Conservation (phyloP, 306 rosid species). For the Fragaria nilgerrensis region DNA sequence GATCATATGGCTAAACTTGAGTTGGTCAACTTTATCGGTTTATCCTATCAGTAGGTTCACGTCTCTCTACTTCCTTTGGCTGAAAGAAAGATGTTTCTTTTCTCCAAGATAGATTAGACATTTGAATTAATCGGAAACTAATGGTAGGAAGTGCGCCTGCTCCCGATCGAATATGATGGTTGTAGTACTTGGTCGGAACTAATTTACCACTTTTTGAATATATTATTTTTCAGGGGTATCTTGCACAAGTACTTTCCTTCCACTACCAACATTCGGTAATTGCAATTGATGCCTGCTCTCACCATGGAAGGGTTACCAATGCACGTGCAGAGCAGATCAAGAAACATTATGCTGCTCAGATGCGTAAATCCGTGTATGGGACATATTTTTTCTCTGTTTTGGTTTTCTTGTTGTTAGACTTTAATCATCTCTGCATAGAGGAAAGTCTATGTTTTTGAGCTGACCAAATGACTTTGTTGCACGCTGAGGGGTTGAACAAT, state of each 20-base stretch:
- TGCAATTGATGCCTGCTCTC: conserved; percentile 90
- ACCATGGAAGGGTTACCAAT: conserved; percentile 78
- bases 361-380: conserved; percentile 69
- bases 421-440: neutral
- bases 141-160: neutral
- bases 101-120: neutral
- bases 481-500: neutral
- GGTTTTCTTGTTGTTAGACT: neutral
- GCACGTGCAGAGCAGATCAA: conserved; percentile 72
- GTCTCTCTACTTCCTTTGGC: conserved; percentile 1
- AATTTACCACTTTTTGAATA: conserved; percentile 3
- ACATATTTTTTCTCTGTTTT: no score
- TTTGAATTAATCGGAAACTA: conserved; percentile 7
- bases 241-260: conserved; percentile 85
- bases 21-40: no score
- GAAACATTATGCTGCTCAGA: conserved; percentile 65
- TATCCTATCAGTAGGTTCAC: neutral
- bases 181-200: neutral
- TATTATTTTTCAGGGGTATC: conserved; percentile 69
- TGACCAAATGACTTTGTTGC: neutral
- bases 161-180: neutral
- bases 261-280: conserved; percentile 73
- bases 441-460: neutral
- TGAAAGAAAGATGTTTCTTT: neutral
- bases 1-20: neutral